Conservation (phyloP, 1,139 yeast genomes). For the Diutina sp. region DNA sequence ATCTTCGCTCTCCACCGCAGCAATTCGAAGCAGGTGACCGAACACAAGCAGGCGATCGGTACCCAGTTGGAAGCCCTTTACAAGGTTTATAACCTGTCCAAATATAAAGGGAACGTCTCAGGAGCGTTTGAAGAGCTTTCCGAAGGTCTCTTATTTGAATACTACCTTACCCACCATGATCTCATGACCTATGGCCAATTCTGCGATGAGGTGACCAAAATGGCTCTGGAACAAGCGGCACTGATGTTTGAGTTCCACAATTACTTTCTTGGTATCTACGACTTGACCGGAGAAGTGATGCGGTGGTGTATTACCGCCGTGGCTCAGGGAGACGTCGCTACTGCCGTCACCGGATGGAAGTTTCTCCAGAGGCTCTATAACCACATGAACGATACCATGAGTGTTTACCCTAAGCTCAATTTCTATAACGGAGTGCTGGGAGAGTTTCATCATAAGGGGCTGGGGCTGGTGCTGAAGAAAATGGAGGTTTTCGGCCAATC, state of each 20-base stretch:
- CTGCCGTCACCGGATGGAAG: slow-evolving; percentile 7
- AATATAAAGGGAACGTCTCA: slow-evolving; percentile 12
- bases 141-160: slow-evolving; percentile 24
- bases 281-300: slow-evolving; percentile 32
- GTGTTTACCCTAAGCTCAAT: slow-evolving; percentile 11
- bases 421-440: slow-evolving; percentile 12
- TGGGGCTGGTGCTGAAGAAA: slow-evolving; percentile 11
- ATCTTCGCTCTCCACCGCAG: slow-evolving; percentile 25
- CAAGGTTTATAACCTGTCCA: slow-evolving; percentile 5
- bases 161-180: slow-evolving; percentile 11
- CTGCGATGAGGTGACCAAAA: slow-evolving; percentile 6
- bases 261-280: slow-evolving; percentile 26
- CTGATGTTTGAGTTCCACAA: slow-evolving; percentile 11
- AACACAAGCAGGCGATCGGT: slow-evolving; percentile 4
- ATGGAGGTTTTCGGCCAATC: slow-evolving; percentile 15
- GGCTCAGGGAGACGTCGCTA: neutral
- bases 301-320: slow-evolving; percentile 14
- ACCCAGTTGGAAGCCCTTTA: slow-evolving; percentile 4
- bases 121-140: slow-evolving; percentile 23
- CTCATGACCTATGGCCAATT: slow-evolving; percentile 11
- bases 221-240: neutral
- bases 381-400: slow-evolving; percentile 7
- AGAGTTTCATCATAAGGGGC: slow-evolving; percentile 9
- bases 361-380: slow-evolving; percentile 10
- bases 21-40: slow-evolving; percentile 6